Evolutionary conservation across 495 filamentous ascomycete genomes (phyloP), one percentile per base, ranked within the genome.

Genomic region (Zalerion maritima): DNA sequence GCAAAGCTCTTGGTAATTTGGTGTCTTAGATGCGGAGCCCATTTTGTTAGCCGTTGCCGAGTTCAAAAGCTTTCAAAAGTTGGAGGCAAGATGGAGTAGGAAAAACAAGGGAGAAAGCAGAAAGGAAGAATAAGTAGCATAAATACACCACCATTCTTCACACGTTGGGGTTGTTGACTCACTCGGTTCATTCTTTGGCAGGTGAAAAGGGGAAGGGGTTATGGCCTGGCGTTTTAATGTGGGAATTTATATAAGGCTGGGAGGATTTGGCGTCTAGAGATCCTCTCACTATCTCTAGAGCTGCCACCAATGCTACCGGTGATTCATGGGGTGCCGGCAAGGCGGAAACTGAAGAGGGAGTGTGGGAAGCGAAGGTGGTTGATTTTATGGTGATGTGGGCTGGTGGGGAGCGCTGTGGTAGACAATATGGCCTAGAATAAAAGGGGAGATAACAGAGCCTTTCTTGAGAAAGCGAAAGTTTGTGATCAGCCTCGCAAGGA

Each of bases 1-100:
- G 57, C 82, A 92, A 29, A 96, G 77, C 68, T 96, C 80, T 45
- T 70, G 66, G 24, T 68, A 60, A 42, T 78, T 60, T 61, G 64
- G 52, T 33, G 68, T 69, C 64, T 63, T 20, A 15, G 11, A 37
- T 11, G 29, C 31, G 13, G 21, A 28, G n/a, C n/a, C 24, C n/a
- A 31, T 25, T 9, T 30, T 12, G 22, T 45, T 14, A 46, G 37
- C 31, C 33, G 17, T 7, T 10, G n/a, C 15, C 34, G 28, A 21
- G 6, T 9, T n/a, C 23, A 3, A 19, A 22, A 23, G 14, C 6
- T 26, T 38, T 14, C 40, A 32, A 18, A 24, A 14, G 8, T 18
- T 14, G 12, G 16, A 7, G 24, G 7, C 17, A 29, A 31, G 6
- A 8, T 11, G 16, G 4, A 3, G 21, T 17, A 24, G 26, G 21